Conservation (phyloP, 1,284 basidiomycete species). For the Heimioporus punctisporus region DNA sequence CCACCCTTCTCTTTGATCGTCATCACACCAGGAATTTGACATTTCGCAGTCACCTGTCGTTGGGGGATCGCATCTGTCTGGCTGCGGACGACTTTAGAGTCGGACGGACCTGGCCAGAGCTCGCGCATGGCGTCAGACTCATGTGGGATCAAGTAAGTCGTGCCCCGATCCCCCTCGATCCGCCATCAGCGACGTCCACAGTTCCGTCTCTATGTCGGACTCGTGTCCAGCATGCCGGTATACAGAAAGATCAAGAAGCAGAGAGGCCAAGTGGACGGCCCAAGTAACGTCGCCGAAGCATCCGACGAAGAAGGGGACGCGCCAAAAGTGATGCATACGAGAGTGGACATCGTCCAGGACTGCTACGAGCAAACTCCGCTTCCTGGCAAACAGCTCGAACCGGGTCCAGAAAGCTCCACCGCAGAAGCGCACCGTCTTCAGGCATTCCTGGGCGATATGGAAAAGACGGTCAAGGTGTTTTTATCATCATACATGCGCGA, state of each 20-base stretch:
- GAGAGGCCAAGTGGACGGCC: conserved; percentile 23
- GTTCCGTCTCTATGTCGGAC: conserved; percentile 29
- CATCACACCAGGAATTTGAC: neutral
- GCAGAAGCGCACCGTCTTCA: conserved; percentile 28
- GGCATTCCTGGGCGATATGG: conserved; percentile 47
- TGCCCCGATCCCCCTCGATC: neutral
- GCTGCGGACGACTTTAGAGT: conserved; percentile 47
- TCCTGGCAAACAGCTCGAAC: conserved; percentile 33
- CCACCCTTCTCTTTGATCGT: neutral
- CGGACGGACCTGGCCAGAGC: conserved; percentile 41
- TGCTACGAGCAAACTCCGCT: conserved; percentile 34
- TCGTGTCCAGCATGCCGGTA: conserved; percentile 25
- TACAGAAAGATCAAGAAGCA: conserved; percentile 24
- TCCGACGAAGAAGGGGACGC: conserved; percentile 29
- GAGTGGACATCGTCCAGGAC: conserved; percentile 25
- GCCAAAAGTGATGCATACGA: conserved; percentile 23
- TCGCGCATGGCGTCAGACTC: conserved; percentile 35
- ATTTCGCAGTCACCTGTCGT: conserved; percentile 28
- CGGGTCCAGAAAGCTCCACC: conserved; percentile 11
- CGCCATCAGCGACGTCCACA: conserved; percentile 6
- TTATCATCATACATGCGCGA: conserved; percentile 50
- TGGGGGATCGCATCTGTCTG: conserved; percentile 42
- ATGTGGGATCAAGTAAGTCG: conserved; percentile 48
- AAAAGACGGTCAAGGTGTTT: conserved; percentile 48
- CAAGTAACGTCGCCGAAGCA: conserved; percentile 17